phyloP scores from a whole-genome alignment of 176 grass and related monocot genomes.

The Aegilops longissima region DNA sequence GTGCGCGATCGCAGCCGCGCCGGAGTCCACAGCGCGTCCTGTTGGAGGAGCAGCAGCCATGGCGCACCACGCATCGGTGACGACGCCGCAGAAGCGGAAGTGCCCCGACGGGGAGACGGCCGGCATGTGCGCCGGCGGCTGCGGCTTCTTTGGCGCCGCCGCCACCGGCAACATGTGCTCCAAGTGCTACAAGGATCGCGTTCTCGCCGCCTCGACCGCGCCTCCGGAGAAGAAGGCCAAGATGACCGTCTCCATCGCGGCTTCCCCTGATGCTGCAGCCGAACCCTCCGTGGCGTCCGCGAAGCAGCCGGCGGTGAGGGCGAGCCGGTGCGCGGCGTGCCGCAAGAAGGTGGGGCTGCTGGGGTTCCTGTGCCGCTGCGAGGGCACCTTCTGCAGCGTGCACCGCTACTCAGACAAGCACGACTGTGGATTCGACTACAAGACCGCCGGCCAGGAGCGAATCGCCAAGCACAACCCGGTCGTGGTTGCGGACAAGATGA shows the following conservation, averaged over 20 bases:
- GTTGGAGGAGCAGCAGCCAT: not conserved
- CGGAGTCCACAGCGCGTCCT: no score
- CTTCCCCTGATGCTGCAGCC: not conserved
- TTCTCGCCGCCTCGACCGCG: not conserved
- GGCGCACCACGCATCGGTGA: not conserved
- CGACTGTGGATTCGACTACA: constrained; percentile 60
- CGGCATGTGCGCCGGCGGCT: constrained; percentile 50
- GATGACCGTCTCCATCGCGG: not conserved
- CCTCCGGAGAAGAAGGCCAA: constrained; percentile 14
- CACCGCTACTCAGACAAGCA: constrained; percentile 56
- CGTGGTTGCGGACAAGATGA: constrained; percentile 49
- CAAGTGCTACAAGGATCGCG: constrained; percentile 41
- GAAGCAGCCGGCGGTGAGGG: not conserved
- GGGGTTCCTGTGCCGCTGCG: constrained; percentile 68
- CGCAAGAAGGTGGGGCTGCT: constrained; percentile 58
- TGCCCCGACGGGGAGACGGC: not conserved
- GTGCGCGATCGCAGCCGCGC: no score
- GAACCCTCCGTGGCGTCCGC: not conserved
- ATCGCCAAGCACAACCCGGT: constrained; percentile 49
- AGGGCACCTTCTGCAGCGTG: constrained; percentile 40
- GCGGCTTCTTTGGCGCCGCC: constrained; percentile 61
- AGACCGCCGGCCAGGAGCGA: constrained; percentile 28
- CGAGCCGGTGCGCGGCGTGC: constrained; percentile 55
- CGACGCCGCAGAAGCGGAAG: not conserved
- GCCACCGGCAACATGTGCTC: constrained; percentile 47